phyloP scores from a whole-genome alignment of 768 basidiomycete genomes.

The Saitozyma podzolica region DNA sequence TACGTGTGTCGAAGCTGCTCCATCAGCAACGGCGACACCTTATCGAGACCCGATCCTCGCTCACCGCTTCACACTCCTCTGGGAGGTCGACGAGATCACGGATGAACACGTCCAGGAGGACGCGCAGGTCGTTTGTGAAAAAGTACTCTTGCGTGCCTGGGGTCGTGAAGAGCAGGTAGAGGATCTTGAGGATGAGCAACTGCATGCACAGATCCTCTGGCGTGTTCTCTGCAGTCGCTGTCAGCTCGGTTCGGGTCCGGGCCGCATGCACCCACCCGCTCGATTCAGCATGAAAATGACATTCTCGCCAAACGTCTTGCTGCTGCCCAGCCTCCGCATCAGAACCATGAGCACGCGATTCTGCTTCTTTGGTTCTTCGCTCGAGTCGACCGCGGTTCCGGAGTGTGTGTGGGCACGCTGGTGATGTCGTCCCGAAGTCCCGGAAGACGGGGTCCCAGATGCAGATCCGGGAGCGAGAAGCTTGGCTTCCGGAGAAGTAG shows the following conservation, averaged over 20 bases:
- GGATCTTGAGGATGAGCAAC: slow-evolving; percentile 84
- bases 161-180: slow-evolving; percentile 93
- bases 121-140: slow-evolving; percentile 94
- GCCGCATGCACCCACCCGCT: slow-evolving; percentile 63
- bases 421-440: slow-evolving; percentile 27
- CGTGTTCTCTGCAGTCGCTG: slow-evolving; percentile 63
- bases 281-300: slow-evolving; percentile 99
- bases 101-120: slow-evolving; percentile 96
- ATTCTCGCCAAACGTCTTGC: slow-evolving; percentile 95
- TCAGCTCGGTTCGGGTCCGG: slow-evolving; percentile 5
- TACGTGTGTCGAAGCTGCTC: slow-evolving; percentile 87
- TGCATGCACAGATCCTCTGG: slow-evolving; percentile 94
- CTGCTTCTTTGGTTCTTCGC: slow-evolving; percentile 51
- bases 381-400: slow-evolving; percentile 51
- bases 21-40: neutral
- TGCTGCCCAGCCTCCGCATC: slow-evolving; percentile 77
- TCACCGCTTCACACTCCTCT: slow-evolving; percentile 87
- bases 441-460: slow-evolving; percentile 9
- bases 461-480: neutral
- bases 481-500: neutral
- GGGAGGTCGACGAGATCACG: slow-evolving; percentile 87
- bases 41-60: neutral
- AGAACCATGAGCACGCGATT: slow-evolving; percentile 83
- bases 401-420: slow-evolving; percentile 28
- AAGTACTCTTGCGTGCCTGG: slow-evolving; percentile 92